Base-by-base conservation (phyloP, 1,284 basidiomycete genomes). In the Calocybe gambosa region DNA sequence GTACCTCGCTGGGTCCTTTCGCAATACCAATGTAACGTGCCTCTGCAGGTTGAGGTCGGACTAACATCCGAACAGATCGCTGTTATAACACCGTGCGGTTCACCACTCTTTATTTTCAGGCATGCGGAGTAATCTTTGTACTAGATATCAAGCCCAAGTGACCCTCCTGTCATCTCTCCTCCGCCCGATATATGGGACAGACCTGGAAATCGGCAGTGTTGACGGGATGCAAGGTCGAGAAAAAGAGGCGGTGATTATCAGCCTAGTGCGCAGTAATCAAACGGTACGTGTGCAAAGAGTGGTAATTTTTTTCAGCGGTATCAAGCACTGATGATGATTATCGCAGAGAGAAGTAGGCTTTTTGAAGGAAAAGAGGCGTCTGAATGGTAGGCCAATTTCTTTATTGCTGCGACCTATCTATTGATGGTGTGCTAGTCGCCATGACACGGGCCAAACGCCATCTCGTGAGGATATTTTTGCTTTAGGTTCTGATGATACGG, bases 161-260 rank as follows among this genome's bases (percentile, higher is more conserved):
- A 78, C 86, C 0, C 72, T 93, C 8, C 69, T 95, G 43, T 78
- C 87, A 0, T 80, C 82, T 2, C 64, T 89, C 35, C 67, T 96
- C 5, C 80, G 86, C 13, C 79, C 84, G 0, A 59, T 66, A 16
- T 77, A 85, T 51, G 89, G 84, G 5, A 74, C 78, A 0, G 77
- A 78, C 13, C 73, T 95, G 3, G 92, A 94, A 53, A 90, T 94
- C 41, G 93, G 92, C 1, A 91, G 85, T 0, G 90, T 95, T 1
- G 92, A 96, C 58, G 92, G 91, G 0, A 88, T 95, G 80, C 93
- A 96, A 68, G 93, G 93, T 0, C 79, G 93, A 43, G 91, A 95
- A 65, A 89, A 89, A 55, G 88, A 96, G 46, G 91, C 90, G 0
- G 80, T 96, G 36, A 80, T 96, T 19, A 85, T 97, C 46, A 89